Percentiles rank a stretch among this genome's conserved stretches.
Conservation (phyloP, 768 basidiomycete genomes). For the Leccinum pellstonianum region DNA sequence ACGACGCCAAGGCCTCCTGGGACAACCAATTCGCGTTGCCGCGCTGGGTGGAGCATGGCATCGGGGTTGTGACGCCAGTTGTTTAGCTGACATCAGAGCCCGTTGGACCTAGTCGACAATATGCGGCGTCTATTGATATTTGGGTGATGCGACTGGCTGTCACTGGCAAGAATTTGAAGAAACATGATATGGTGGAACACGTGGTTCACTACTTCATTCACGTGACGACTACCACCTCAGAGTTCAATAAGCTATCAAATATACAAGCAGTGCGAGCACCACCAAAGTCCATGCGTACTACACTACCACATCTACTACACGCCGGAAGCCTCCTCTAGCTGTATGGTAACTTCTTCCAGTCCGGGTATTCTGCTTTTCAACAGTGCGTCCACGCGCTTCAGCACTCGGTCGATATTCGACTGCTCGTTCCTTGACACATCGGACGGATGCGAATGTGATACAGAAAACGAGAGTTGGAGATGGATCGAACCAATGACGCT, state of each 20-base stretch:
- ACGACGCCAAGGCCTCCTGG: no score
- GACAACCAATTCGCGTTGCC: no score
- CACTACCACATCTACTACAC: slow-evolving; percentile 7
- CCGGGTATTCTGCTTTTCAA: slow-evolving; percentile 74
- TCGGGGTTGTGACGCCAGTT: no score
- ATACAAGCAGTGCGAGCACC: slow-evolving; percentile 13
- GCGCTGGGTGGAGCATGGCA: no score
- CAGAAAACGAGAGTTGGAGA: slow-evolving; percentile 74
- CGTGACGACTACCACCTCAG: not conserved
- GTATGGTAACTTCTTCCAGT: slow-evolving; percentile 87
- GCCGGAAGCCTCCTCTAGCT: slow-evolving; percentile 53
- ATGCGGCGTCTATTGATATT: not conserved
- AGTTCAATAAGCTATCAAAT: slow-evolving; percentile 15
- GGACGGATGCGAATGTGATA: slow-evolving; percentile 51
- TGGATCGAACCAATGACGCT: slow-evolving; percentile 89
- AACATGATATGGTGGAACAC: not conserved
- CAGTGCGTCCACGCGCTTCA: slow-evolving; percentile 71
- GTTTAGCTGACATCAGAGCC: slow-evolving; percentile 13
- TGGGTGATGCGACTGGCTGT: no score
- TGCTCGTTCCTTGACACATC: slow-evolving; percentile 36
- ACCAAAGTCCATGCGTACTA: slow-evolving; percentile 9
- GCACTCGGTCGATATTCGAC: slow-evolving; percentile 54
- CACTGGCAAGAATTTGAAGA: no score
- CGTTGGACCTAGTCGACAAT: not conserved
- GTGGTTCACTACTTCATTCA: not conserved